These are phyloP conservation scores for Cyanidiococcus yangmingshanensis DNA, from an alignment of 23 red algal genomes.

Conservation along the genomic window DNA sequence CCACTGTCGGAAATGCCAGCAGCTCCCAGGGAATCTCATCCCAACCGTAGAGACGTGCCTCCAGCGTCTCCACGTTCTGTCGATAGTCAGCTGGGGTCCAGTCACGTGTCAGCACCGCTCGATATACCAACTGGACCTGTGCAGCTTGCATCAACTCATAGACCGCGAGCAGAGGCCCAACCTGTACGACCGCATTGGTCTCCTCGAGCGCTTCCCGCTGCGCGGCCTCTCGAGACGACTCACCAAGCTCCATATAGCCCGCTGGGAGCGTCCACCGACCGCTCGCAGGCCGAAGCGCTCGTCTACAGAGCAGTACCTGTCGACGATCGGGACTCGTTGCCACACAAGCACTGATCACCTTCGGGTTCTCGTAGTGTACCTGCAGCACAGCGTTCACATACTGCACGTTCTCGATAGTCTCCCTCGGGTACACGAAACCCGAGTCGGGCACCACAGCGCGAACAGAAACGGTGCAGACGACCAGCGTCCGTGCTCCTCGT, in stretches of 20 bases:
- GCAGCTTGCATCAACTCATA: slow-evolving; percentile 53
- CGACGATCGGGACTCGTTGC: slow-evolving; percentile 23
- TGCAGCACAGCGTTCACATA: slow-evolving; percentile 40
- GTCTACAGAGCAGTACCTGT: slow-evolving; percentile 42
- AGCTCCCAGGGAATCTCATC: slow-evolving; percentile 44
- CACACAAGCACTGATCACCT: slow-evolving; percentile 37
- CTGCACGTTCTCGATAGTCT: slow-evolving; percentile 31
- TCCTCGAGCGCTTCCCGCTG: slow-evolving; percentile 51
- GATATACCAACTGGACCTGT: slow-evolving; percentile 59
- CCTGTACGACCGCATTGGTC: slow-evolving; percentile 31
- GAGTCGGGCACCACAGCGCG: slow-evolving; percentile 27
- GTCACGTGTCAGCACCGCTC: slow-evolving; percentile 22
- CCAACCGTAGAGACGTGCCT: slow-evolving; percentile 50
- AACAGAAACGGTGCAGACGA: slow-evolving; percentile 25
- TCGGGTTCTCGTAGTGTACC: slow-evolving; percentile 59
- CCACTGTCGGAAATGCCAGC: slow-evolving; percentile 48
- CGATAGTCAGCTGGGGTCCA: slow-evolving; percentile 17
- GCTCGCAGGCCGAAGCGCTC: slow-evolving; percentile 24
- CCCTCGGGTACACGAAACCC: slow-evolving; percentile 25
- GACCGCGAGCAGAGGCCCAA: slow-evolving; percentile 36
- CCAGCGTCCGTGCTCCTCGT: neutral
- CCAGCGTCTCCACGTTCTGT: slow-evolving; percentile 33
- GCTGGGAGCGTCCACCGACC: slow-evolving; percentile 58
- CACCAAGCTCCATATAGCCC: slow-evolving; percentile 53
- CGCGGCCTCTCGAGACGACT: slow-evolving; percentile 35